phyloP scores from a whole-genome alignment of 768 basidiomycete species.

The Cubamyces sp. region DNA sequence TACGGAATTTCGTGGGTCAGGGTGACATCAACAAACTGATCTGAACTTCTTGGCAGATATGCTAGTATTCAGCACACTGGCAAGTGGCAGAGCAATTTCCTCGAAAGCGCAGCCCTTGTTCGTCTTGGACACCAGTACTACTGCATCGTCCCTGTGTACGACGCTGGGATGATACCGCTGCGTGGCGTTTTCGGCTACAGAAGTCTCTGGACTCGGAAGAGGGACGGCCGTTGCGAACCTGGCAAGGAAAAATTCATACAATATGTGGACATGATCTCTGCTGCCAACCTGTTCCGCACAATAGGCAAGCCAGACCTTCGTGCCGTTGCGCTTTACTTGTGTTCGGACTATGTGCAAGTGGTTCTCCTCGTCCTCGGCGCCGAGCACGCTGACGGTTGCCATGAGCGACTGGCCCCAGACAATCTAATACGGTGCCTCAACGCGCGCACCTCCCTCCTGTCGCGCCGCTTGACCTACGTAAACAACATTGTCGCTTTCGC shows the following conservation, averaged over 20 bases:
- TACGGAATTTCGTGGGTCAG: neutral
- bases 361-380: neutral
- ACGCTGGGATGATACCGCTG: neutral
- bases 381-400: neutral
- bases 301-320: neutral
- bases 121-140: conserved; percentile 20
- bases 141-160: neutral
- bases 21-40: neutral
- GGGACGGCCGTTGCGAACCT: neutral
- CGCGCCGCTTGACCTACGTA: too few species aligned
- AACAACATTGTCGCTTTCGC: too few species aligned
- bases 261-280: neutral
- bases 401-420: neutral
- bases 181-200: too few species aligned
- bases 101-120: conserved; percentile 1
- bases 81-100: too few species aligned
- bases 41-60: too few species aligned
- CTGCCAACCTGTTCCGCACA: neutral
- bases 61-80: too few species aligned
- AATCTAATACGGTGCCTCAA: neutral
- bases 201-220: neutral
- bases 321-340: neutral
- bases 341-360: neutral
- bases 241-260: too few species aligned
- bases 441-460: too few species aligned